Evolutionary conservation across 257 asterid genomes (phyloP), one percentile per base, ranked within the genome.

Genomic region (Fraxinus excelsior): DNA sequence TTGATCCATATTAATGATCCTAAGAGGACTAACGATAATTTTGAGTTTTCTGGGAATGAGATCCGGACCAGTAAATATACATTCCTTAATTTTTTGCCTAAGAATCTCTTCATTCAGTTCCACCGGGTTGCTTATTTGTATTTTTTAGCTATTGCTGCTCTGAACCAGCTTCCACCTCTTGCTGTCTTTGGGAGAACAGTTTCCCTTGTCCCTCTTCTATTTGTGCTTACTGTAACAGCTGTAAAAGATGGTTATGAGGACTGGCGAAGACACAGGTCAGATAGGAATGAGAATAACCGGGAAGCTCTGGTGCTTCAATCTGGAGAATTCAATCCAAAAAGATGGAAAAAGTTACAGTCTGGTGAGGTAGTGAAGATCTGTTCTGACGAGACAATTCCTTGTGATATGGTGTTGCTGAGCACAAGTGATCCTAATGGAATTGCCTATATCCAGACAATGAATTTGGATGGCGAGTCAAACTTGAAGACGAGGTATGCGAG

Each of bases 231-330:
- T 53, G 98, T 96, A 74, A 96, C 99, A 11, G 99, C 99, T 76
- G 88, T 96, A 67, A 96, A 96, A 87, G 99, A 96, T 86, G 98
- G 98, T 67, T 96, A 96, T 79, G 98, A 95, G 87, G 99, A 96
- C 84, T 96, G 98, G 99, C 88, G 99, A 82, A 88, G 99, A 72
- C 99, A 96, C 90, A 87, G 99, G 84, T 96, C 98, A 56, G 99
- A 96, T 78, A 88, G 94, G 90, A 96, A 96, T 73, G 99, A 96
- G 88, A 96, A 96, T 83, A 91, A 96, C 76, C 89, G 98, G 71
- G 99, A 93, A 86, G 90, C 94, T 77, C 73, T 90, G 67, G 97
- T 96, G 82, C 88, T 89, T 21, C 97, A 91, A 76, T 79, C 84
- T 38, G 91, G 89, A 71, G 87, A 86, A 70, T 93, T 90, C 78